Conservation (phyloP, 768 basidiomycete species). For the Lentinula sp. region DNA sequence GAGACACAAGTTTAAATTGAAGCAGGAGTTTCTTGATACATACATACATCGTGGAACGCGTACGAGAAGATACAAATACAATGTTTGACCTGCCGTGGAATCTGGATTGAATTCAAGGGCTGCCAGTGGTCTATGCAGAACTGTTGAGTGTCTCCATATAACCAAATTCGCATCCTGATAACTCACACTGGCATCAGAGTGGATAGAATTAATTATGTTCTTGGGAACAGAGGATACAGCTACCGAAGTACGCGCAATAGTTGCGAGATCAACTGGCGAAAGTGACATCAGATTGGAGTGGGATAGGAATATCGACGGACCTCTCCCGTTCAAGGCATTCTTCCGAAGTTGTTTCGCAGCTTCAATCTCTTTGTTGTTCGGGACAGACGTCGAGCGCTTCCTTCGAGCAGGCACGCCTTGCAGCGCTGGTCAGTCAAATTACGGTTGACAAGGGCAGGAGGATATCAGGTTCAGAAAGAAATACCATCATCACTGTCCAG, state of each 20-base stretch:
- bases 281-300: neutral
- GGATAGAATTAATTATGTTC: neutral
- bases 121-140: too few relatives aligned
- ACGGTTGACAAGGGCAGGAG: neutral
- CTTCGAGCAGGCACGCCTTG: constrained; percentile 14
- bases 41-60: too few relatives aligned
- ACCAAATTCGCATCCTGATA: neutral
- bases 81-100: neutral
- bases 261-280: constrained; percentile 51
- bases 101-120: neutral
- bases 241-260: constrained; percentile 79
- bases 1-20: neutral
- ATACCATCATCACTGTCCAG: neutral
- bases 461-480: neutral
- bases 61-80: neutral
- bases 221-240: constrained; percentile 37
- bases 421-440: constrained; percentile 1
- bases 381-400: constrained; percentile 31
- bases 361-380: constrained; percentile 56
- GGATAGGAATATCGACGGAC: constrained; percentile 20
- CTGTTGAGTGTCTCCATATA: too few relatives aligned
- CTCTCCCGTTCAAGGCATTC: constrained; percentile 60
- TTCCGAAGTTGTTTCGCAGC: constrained; percentile 58
- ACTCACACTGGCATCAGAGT: neutral
- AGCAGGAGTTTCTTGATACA: too few relatives aligned